These are phyloP conservation scores for Telfairia occidentalis DNA, from an alignment of 331 rosid genomes.

Conservation along the genomic window DNA sequence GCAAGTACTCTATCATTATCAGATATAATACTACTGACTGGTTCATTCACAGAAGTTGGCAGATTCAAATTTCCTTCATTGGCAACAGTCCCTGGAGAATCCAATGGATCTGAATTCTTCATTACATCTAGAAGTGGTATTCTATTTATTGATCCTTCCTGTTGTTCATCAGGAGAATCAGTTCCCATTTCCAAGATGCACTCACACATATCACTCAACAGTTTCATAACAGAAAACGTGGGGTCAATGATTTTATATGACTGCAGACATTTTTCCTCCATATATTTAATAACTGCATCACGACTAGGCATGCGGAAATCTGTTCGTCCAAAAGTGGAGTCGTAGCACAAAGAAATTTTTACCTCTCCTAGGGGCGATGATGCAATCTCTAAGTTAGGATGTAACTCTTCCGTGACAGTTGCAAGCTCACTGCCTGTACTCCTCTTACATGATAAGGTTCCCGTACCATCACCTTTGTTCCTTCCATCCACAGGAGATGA, in stretches of 20 bases:
- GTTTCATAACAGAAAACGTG: constrained; percentile 47
- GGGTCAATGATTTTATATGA: constrained; percentile 47
- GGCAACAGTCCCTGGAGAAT: constrained; percentile 17
- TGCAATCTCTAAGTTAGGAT: constrained; percentile 41
- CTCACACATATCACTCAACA: constrained; percentile 54
- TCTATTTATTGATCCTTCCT: constrained; percentile 41
- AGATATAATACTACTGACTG: constrained; percentile 18
- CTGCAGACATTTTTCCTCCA: constrained; percentile 62
- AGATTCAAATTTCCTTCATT: constrained; percentile 6
- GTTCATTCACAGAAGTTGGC: constrained; percentile 21
- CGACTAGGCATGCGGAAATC: constrained; percentile 43
- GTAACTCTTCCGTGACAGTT: constrained; percentile 19
- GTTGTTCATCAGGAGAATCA: constrained; percentile 47
- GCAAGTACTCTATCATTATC: constrained; percentile 21
- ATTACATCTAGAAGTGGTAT: constrained; percentile 30
- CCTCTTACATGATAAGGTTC: constrained; percentile 25
- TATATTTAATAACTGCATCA: constrained; percentile 43
- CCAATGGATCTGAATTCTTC: constrained; percentile 27
- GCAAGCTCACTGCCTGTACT: constrained; percentile 19
- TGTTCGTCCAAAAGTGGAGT: constrained; percentile 34
- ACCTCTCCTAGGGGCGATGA: constrained; percentile 60
- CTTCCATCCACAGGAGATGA: constrained; percentile 22
- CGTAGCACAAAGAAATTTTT: constrained; percentile 53
- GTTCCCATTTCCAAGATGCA: constrained; percentile 52
- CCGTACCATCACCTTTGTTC: constrained; percentile 20